Base-by-base conservation (phyloP, 306 rosid species). In the Ochetophila trinervis region DNA sequence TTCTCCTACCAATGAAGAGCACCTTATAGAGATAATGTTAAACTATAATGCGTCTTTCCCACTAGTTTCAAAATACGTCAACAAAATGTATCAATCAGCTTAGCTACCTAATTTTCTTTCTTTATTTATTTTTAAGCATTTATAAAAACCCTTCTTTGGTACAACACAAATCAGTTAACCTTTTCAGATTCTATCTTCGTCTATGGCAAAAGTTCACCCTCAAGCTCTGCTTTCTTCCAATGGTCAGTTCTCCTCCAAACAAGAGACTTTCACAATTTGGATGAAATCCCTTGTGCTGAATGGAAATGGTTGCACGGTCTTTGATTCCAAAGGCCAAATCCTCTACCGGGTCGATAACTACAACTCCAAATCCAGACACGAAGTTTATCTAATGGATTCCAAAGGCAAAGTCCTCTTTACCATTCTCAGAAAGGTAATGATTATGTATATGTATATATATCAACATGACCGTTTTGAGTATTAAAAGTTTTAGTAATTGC, bases 181-280 rank as follows among this genome's bases (percentile, higher is more conserved):
- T 27, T 27, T 27, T 27, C 32, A 60, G 71, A 55, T 59, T 50
- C 53, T 14, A 11, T 14, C 2, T 14, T 3, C 15, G 3, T 6
- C 5, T 2, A 76, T 82, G 84, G 80, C 70, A 59, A 84, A 67
- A 71, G 77, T 82, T 67, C 84, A 86, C 51, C 96, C 96, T 23
- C 64, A 64, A 42, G 65, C 51, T 6, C 36, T 69, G 32, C 20
- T 52, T 62, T 15, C 72, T 40, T 45, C 77, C 63, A 34, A 54
- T 54, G 13, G 35, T 65, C 71, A 64, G 62, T 57, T 76, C 71
- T 72, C 84, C 67, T 86, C 88, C 18, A 76, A 82, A 54, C 87
- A 82, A 78, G 93, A 84, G 50, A 86, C 77, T 47, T 86, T 86
- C 80, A 89, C 96, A 23, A 68, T 84, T 22, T 89, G 96, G 96